A percentile compares a stretch with the other conserved stretches of the same genome.
phyloP scores from a whole-genome alignment of 257 asterid genomes.

The Salvia rosmarinus region DNA sequence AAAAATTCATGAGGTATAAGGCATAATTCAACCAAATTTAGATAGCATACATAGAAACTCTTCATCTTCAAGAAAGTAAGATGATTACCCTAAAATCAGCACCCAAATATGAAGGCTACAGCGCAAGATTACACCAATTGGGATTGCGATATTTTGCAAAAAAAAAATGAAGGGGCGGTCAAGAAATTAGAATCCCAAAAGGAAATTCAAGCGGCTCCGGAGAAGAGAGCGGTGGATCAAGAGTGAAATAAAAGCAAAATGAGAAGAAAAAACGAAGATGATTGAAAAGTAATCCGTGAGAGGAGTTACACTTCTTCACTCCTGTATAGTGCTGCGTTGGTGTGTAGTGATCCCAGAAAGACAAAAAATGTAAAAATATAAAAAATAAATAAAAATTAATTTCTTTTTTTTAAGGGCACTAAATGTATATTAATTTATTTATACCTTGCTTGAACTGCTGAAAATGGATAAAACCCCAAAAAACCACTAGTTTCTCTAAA shows the following conservation, averaged over 20 bases:
- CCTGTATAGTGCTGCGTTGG: neutral
- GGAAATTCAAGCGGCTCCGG: constrained; percentile 39
- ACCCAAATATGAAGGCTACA: constrained; percentile 21
- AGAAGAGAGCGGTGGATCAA: constrained; percentile 36
- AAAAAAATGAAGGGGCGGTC: neutral
- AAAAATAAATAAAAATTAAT: too few relatives aligned
- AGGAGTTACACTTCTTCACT: neutral
- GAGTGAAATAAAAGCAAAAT: constrained; percentile 25
- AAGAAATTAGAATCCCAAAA: constrained; percentile 2
- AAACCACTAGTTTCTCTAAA: too few relatives aligned
- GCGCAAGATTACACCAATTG: constrained; percentile 22
- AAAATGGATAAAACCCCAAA: neutral
- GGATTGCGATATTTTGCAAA: constrained; percentile 25
- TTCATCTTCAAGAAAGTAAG: constrained; percentile 39
- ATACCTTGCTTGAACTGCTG: neutral
- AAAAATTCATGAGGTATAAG: neutral
- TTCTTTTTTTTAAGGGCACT: neutral
- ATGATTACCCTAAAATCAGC: constrained; percentile 26
- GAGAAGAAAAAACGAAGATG: neutral
- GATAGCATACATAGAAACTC: neutral
- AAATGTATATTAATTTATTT: neutral
- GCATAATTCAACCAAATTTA: neutral
- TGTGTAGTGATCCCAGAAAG: constrained; percentile 15
- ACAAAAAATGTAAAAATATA: too few relatives aligned
- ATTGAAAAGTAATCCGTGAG: neutral